Conservation (phyloP, 2,329 filamentous ascomycete genomes). For the Ceratocystis huliohia region DNA sequence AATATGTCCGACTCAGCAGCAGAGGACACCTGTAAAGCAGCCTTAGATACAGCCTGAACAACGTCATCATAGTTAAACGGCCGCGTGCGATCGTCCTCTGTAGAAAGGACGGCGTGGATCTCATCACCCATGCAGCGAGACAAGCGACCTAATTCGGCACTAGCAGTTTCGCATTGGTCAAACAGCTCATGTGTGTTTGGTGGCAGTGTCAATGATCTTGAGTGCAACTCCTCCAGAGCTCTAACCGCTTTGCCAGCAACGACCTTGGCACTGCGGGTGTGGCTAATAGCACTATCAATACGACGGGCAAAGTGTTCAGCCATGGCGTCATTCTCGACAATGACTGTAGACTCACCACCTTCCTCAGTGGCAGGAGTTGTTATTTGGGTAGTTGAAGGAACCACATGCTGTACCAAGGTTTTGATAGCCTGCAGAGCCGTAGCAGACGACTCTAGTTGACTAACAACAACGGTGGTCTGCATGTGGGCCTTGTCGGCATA, state of each 20-base stretch:
- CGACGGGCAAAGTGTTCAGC: conserved; percentile 56
- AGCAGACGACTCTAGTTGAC: conserved; percentile 66
- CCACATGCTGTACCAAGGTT: conserved; percentile 51
- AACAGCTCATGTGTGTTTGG: conserved; percentile 57
- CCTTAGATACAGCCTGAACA: conserved; percentile 46
- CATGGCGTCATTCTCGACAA: conserved; percentile 47
- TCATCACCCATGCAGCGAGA: conserved; percentile 54
- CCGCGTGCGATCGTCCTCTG: conserved; percentile 58
- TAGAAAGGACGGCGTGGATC: conserved; percentile 49
- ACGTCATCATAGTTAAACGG: conserved; percentile 56
- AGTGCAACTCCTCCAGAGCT: conserved; percentile 63
- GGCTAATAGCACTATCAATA: conserved; percentile 57
- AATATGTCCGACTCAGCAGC: conserved; percentile 56
- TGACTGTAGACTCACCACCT: conserved; percentile 7
- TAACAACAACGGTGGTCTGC: conserved; percentile 63
- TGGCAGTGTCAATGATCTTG: conserved; percentile 59
- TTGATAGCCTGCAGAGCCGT: conserved; percentile 51
- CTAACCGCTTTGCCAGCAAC: conserved; percentile 65
- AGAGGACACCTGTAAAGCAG: conserved; percentile 32
- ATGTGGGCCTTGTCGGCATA: conserved; percentile 72
- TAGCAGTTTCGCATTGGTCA: conserved; percentile 52
- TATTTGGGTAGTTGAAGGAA: conserved; percentile 25
- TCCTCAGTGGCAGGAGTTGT: conserved; percentile 12
- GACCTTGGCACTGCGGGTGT: conserved; percentile 73
- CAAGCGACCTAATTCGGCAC: conserved; percentile 52